Evolutionary conservation across 1,139 yeast genomes (phyloP).

Genomic region (Taphrina deformans): DNA sequence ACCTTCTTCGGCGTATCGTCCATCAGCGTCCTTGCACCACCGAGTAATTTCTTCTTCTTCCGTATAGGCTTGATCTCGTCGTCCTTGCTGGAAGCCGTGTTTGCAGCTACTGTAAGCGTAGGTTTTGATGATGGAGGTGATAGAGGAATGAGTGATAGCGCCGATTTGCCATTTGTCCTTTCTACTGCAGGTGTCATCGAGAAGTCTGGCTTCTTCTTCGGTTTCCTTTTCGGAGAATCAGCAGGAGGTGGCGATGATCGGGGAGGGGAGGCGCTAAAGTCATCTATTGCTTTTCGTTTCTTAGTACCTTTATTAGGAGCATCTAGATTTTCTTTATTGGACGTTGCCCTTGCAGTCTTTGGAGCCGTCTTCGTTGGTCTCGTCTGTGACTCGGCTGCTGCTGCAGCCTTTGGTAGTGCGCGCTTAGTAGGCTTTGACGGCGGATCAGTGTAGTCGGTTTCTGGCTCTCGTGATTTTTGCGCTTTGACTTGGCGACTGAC

Average conservation of each 20-base stretch:
- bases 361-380: neutral
- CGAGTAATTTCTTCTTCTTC: slow-evolving; percentile 27
- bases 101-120: neutral
- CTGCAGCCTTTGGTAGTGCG: neutral
- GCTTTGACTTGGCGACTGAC: slow-evolving; percentile 3
- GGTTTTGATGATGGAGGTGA: slow-evolving; percentile 19
- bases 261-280: slow-evolving; percentile 10
- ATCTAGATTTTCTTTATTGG: slow-evolving; percentile 1
- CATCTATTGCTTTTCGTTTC: neutral
- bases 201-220: slow-evolving; percentile 20
- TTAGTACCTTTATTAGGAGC: neutral
- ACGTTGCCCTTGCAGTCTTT: neutral
- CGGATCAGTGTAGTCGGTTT: slow-evolving; percentile 5
- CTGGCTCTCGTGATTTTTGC: neutral
- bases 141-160: slow-evolving; percentile 11
- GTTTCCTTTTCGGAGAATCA: slow-evolving; percentile 6
- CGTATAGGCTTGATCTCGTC: slow-evolving; percentile 5
- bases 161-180: slow-evolving; percentile 8
- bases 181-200: slow-evolving; percentile 29
- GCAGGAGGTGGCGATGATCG: slow-evolving; percentile 15
- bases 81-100: neutral
- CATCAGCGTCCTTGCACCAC: slow-evolving; percentile 25
- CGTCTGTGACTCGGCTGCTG: neutral
- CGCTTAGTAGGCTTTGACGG: slow-evolving; percentile 6
- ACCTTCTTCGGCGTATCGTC: slow-evolving; percentile 30